Evolutionary conservation across 306 rosid genomes (phyloP).

Genomic region (Senna tora): DNA sequence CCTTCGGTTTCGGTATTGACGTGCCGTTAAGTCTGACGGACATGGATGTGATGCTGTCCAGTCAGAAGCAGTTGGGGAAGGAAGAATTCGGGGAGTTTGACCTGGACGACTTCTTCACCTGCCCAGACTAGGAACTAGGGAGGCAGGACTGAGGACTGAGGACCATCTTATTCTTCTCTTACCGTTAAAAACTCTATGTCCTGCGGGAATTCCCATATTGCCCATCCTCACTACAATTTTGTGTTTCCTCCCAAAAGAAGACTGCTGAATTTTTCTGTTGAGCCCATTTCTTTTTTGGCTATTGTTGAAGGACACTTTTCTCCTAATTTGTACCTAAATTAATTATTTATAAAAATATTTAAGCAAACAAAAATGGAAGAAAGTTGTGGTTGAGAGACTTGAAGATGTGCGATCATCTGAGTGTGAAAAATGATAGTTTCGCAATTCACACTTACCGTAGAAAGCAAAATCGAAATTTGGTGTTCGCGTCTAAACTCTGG

Average conservation of each 20-base stretch:
- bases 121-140: too few species aligned
- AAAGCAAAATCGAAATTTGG: too few species aligned
- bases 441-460: too few species aligned
- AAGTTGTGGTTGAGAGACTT: too few species aligned
- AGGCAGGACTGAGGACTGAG: too few species aligned
- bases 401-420: too few species aligned
- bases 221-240: conserved; percentile 40
- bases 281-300: conserved; percentile 43
- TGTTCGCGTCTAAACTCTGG: too few species aligned
- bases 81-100: conserved; percentile 79
- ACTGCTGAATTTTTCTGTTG: conserved; percentile 15
- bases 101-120: conserved; percentile 57
- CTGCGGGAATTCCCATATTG: too few species aligned
- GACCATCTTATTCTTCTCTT: conserved; percentile 17
- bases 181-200: too few species aligned
- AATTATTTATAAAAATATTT: background rate
- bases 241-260: too few species aligned
- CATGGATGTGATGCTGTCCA: conserved; percentile 34
- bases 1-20: conserved; percentile 50
- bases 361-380: too few species aligned
- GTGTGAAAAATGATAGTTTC: too few species aligned
- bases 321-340: background rate
- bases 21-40: conserved; percentile 53
- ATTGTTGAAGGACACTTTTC: background rate
- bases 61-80: conserved; percentile 39